phyloP scores from a whole-genome alignment of 164 flowering plant genomes.

The Magnolia officinalis region DNA sequence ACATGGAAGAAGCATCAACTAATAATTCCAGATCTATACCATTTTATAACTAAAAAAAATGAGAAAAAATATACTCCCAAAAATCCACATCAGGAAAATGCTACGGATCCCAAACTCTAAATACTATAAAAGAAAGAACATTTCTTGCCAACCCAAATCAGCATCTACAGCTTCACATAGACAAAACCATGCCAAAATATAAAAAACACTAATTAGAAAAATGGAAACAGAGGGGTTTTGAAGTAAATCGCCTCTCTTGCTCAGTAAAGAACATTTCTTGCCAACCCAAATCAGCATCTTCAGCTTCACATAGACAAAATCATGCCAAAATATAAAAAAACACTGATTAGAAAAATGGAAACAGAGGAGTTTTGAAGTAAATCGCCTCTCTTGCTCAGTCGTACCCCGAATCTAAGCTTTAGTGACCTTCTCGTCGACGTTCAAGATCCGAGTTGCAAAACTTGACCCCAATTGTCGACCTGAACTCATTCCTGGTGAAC shows the following conservation, averaged over 20 bases:
- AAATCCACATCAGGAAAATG: too few species aligned
- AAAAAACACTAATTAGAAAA: background rate
- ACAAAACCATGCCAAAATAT: background rate
- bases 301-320: background rate
- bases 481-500: constrained; percentile 67
- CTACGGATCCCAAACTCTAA: too few species aligned
- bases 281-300: background rate
- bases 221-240: too few species aligned
- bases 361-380: background rate
- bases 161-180: too few species aligned
- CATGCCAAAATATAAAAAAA: background rate
- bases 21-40: too few species aligned
- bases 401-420: constrained; percentile 57
- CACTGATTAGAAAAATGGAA: background rate
- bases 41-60: too few species aligned
- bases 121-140: too few species aligned
- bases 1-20: too few species aligned
- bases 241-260: too few species aligned
- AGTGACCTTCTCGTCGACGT: constrained; percentile 42
- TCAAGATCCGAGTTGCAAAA: constrained; percentile 57
- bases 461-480: constrained; percentile 66
- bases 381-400: constrained; percentile 43
- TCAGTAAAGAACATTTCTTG: too few species aligned
- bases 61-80: too few species aligned
- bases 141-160: too few species aligned